phyloP scores from a whole-genome alignment of 2,329 filamentous ascomycete species.

The Colletotrichum neosansevieriae region DNA sequence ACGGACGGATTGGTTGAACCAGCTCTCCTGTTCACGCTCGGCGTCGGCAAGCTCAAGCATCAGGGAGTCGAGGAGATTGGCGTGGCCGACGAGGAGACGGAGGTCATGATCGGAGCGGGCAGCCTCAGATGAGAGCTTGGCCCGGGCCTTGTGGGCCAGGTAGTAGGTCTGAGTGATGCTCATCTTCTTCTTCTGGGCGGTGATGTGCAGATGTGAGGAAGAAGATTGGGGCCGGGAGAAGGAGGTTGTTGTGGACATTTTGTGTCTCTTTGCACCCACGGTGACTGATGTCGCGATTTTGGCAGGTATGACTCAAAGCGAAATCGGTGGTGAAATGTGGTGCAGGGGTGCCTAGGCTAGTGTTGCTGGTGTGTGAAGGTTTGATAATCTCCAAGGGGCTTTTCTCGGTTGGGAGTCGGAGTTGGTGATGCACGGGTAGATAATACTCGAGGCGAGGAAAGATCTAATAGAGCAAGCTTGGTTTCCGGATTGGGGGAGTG shows the following conservation, averaged over 20 bases:
- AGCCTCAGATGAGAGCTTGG: conserved; percentile 95
- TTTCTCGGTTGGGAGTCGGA: conserved; percentile 6
- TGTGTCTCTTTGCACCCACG: conserved; percentile 41
- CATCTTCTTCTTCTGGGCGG: conserved; percentile 78
- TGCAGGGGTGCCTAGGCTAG: conserved; percentile 39
- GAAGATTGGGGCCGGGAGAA: conserved; percentile 49
- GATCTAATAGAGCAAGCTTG: background rate
- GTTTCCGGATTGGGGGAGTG: conserved; percentile 9
- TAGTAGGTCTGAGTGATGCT: conserved; percentile 98
- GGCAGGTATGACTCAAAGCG: conserved; percentile 40
- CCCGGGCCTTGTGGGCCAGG: conserved; percentile 94
- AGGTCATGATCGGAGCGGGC: conserved; percentile 93
- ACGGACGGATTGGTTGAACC: conserved; percentile 96
- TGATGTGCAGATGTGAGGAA: conserved; percentile 54
- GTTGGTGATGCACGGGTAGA: background rate
- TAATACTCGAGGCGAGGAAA: background rate
- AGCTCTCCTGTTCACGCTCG: conserved; percentile 94
- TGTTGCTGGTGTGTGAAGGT: conserved; percentile 33
- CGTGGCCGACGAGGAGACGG: conserved; percentile 93
- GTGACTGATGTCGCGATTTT: conserved; percentile 41
- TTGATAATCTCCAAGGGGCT: conserved; percentile 28
- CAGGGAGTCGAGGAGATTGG: conserved; percentile 95
- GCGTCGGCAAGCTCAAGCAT: conserved; percentile 94
- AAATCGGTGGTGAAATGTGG: conserved; percentile 34
- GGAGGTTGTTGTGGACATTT: conserved; percentile 48